Percentiles rank a stretch among this genome's conserved stretches.
Evolutionary conservation across 2,329 filamentous ascomycete species (phyloP).

Genomic region (Lachnellula occidentalis): DNA sequence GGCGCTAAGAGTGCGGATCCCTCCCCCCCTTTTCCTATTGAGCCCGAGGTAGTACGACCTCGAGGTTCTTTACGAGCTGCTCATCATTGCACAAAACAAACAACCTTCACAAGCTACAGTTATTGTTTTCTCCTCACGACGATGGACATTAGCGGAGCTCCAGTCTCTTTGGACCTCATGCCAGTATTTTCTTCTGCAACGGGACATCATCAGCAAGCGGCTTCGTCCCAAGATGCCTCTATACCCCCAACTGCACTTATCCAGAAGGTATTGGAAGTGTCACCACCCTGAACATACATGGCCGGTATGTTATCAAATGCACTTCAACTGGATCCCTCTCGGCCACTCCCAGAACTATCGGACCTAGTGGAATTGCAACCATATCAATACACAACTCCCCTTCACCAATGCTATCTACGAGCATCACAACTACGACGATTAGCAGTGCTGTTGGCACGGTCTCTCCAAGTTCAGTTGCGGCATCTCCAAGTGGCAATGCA

Average conservation of each 20-base stretch:
- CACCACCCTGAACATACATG: background rate
- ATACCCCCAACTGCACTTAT: background rate
- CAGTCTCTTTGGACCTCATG: too few species aligned
- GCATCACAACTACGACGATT: background rate
- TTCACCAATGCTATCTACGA: background rate
- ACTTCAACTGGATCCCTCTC: background rate
- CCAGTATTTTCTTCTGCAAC: background rate
- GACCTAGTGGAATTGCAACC: background rate
- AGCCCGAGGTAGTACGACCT: background rate
- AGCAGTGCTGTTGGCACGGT: background rate
- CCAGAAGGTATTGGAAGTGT: background rate
- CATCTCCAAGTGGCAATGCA: background rate
- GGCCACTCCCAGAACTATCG: background rate
- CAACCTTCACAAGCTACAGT: too few species aligned
- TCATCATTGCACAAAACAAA: too few species aligned
- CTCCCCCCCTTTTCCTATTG: background rate
- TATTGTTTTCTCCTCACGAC: background rate
- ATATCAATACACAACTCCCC: background rate
- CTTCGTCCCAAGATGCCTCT: background rate
- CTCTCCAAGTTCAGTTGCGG: background rate
- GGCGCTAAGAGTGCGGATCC: background rate
- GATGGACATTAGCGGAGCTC: background rate
- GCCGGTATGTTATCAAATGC: background rate
- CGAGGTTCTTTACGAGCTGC: too few species aligned
- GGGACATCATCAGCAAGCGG: background rate